Evolutionary conservation across 148 eudicot species (phyloP).

Genomic region (Fagopyrum esculentum): DNA sequence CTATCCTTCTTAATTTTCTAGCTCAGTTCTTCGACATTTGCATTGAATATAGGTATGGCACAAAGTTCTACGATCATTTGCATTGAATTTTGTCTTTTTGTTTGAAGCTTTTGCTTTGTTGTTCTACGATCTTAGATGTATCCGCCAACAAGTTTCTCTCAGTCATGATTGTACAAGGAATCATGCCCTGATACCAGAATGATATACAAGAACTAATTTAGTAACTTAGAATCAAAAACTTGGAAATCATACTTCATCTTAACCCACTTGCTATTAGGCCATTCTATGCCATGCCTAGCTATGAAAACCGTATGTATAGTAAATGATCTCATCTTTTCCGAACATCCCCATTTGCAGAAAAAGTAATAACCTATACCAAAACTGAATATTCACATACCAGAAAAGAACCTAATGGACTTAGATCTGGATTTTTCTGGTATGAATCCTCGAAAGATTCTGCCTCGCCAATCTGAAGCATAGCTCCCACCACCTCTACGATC

Average conservation of each 20-base stretch:
- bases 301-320: constrained; percentile 53
- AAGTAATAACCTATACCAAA: too few species aligned
- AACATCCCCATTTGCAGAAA: too few species aligned
- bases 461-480: too few species aligned
- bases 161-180: constrained; percentile 34
- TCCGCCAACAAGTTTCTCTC: constrained; percentile 66
- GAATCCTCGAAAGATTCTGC: too few species aligned
- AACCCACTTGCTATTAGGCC: constrained; percentile 85
- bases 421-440: too few species aligned
- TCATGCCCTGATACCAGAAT: constrained; percentile 30
- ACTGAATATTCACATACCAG: too few species aligned
- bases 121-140: constrained; percentile 45
- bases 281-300: constrained; percentile 90
- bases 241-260: constrained; percentile 59
- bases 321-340: constrained; percentile 14
- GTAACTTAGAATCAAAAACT: not conserved
- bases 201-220: not conserved
- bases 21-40: too few species aligned
- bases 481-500: too few species aligned
- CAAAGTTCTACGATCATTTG: too few species aligned
- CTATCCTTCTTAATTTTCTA: too few species aligned
- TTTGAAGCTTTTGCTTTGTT: constrained; percentile 41
- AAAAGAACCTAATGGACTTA: too few species aligned
- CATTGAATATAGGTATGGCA: too few species aligned
- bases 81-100: constrained; percentile 30